Evolutionary conservation across 2,329 filamentous ascomycete species (phyloP).

Genomic region (Penicillium sclerotigenum): DNA sequence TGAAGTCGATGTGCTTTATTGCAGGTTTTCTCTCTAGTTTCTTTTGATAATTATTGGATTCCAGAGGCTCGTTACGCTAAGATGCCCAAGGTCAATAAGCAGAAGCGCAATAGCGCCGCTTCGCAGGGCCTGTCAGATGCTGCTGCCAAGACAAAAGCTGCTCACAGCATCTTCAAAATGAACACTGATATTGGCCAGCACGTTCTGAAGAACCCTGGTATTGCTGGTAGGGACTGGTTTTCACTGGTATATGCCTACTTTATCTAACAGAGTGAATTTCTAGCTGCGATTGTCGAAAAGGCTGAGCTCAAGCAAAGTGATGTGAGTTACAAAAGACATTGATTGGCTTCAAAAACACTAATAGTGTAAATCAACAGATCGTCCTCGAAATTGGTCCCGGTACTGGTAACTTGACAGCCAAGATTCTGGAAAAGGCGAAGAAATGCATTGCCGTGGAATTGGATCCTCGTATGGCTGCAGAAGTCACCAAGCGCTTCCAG

Average conservation of each 20-base stretch:
- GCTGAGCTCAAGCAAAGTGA: conserved; percentile 85
- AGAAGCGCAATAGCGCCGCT: conserved; percentile 52
- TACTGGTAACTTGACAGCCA: conserved; percentile 82
- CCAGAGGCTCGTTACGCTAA: conserved; percentile 10
- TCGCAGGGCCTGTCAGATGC: conserved; percentile 39
- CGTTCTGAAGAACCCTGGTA: conserved; percentile 87
- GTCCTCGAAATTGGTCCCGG: conserved; percentile 92
- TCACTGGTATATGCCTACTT: no score
- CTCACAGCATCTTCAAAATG: conserved; percentile 94
- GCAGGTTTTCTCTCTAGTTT: background rate
- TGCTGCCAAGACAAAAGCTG: conserved; percentile 49
- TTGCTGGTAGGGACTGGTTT: conserved; percentile 57
- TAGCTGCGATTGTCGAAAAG: conserved; percentile 68
- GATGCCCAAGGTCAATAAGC: conserved; percentile 56
- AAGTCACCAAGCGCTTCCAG: conserved; percentile 90
- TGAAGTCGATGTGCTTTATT: background rate
- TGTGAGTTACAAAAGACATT: conserved; percentile 33
- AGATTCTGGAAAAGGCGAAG: conserved; percentile 83
- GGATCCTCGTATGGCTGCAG: conserved; percentile 94
- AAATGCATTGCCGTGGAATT: conserved; percentile 84
- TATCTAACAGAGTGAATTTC: background rate
- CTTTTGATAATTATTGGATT: background rate
- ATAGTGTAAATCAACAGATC: conserved; percentile 45
- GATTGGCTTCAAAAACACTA: background rate
- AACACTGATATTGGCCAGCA: conserved; percentile 88